Evolutionary conservation across 2,329 filamentous ascomycete species (phyloP), one percentile per base, ranked within the genome.

Genomic region (Ophiobolus disseminans): DNA sequence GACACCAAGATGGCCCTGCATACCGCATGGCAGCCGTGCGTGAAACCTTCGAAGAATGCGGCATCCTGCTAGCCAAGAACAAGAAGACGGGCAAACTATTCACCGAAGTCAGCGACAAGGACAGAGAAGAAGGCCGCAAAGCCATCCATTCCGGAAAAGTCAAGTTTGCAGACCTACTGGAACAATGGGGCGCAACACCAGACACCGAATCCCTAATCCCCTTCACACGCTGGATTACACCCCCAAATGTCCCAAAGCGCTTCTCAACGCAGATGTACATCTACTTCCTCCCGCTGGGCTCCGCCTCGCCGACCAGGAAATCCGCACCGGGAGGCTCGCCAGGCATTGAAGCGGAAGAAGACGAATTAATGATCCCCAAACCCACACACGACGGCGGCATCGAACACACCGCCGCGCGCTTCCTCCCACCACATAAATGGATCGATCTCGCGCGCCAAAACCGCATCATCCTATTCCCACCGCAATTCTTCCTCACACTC

Each of bases 211-310:
- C 80, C 28, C 76, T 97, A 3, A 77, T 90, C 6, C 91, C 92
- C 0, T 97, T 96, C 67, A 96, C 92, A 0, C 84, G 90, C 44
- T 97, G 94, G 94, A 81, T 97, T 46, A 97, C 94, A 2, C 93
- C 93, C 0, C 73, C 78, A 0, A 85, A 83, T 53, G 77, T 87
- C 1, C 82, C 86, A 0, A 90, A 87, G 62, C 83, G 94, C 36
- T 99, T 95, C 75, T 90, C 89, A 0, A 97, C 93, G 0, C 92
- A 97, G 69, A 97, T 97, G 93, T 99, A 97, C 74, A 73, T 97
- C 9, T 96, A 96, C 74, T 87, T 95, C 73, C 80, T 97, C 2
- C 91, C 91, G 0, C 74, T 86, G 4, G 56, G 60, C 9, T 71
- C 74, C 11, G 37, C 50, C 1, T 63, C 63, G 6, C 62, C 69